Evolutionary conservation across 345 rosid genomes (phyloP).

Genomic region (Salix caprea): DNA sequence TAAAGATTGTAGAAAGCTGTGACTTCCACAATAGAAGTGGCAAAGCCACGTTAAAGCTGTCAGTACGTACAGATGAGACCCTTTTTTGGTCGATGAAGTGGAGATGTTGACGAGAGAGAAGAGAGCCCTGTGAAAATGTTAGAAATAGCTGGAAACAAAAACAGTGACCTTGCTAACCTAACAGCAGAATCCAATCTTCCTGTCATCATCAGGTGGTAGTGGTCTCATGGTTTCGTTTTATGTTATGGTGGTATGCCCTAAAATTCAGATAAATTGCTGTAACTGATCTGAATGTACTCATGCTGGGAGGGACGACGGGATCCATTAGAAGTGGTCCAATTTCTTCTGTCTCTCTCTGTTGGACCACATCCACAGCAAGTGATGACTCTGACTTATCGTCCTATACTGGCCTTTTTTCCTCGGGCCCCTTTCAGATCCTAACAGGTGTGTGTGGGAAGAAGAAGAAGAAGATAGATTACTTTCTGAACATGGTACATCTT

Average conservation of each 20-base stretch:
- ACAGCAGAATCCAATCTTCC: not conserved
- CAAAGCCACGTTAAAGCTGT: not conserved
- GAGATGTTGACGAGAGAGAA: slow-evolving; percentile 8
- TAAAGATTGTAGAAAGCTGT: slow-evolving; percentile 14
- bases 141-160: not conserved
- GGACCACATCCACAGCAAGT: slow-evolving; percentile 24
- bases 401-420: not conserved
- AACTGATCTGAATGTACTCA: not conserved
- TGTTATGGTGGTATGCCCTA: not conserved
- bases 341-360: not conserved
- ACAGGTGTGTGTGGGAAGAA: not conserved
- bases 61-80: not conserved
- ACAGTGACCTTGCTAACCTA: not conserved
- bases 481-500: not conserved
- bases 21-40: slow-evolving; percentile 1
- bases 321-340: slow-evolving; percentile 21
- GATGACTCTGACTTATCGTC: not conserved
- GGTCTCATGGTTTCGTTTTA: not conserved
- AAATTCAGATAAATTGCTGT: not conserved
- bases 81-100: not conserved
- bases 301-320: not conserved
- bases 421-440: not conserved
- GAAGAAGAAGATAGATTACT: no score
- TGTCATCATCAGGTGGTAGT: not conserved
- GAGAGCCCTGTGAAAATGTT: slow-evolving; percentile 3